Conservation (phyloP, 352 stramenopile species). For the Pythium coloratum region DNA sequence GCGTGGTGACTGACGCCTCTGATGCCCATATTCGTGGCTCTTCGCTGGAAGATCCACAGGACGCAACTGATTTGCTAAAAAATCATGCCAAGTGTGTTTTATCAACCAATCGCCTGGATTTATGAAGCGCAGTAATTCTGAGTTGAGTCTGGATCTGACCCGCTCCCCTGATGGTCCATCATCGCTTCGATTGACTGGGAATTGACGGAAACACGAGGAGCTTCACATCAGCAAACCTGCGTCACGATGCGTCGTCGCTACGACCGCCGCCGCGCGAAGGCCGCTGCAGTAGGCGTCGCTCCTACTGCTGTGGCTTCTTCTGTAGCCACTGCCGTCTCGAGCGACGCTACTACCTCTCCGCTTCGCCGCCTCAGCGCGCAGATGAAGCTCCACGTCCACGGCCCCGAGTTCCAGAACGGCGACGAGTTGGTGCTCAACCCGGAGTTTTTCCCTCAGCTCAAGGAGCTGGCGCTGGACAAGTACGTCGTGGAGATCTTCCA, state of each 20-base stretch:
- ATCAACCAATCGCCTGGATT: background rate
- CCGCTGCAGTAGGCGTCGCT: conserved; percentile 1
- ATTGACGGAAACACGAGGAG: background rate
- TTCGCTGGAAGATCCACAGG: background rate
- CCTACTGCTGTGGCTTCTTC: background rate
- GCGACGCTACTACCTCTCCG: conserved; percentile 5
- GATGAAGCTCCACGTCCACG: conserved; percentile 80
- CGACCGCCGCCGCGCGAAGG: conserved; percentile 23
- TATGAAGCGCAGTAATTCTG: background rate
- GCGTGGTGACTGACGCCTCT: too few relatives aligned
- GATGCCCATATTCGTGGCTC: background rate
- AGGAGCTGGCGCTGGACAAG: conserved; percentile 62
- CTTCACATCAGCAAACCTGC: background rate
- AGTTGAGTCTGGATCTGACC: conserved; percentile 9
- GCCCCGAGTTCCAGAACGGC: conserved; percentile 79
- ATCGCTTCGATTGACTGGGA: background rate
- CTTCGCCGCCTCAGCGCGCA: conserved; percentile 20
- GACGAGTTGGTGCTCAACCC: conserved; percentile 83
- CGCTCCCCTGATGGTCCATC: background rate
- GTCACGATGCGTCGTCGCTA: conserved; percentile 26
- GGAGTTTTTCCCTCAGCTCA: conserved; percentile 76
- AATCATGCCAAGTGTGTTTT: background rate
- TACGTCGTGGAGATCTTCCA: conserved; percentile 87
- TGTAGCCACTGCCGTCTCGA: background rate
- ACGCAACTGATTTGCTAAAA: background rate